These are phyloP conservation scores for Hirschfeldia incana DNA, from an alignment of 345 rosid genomes.

Conservation along the genomic window DNA sequence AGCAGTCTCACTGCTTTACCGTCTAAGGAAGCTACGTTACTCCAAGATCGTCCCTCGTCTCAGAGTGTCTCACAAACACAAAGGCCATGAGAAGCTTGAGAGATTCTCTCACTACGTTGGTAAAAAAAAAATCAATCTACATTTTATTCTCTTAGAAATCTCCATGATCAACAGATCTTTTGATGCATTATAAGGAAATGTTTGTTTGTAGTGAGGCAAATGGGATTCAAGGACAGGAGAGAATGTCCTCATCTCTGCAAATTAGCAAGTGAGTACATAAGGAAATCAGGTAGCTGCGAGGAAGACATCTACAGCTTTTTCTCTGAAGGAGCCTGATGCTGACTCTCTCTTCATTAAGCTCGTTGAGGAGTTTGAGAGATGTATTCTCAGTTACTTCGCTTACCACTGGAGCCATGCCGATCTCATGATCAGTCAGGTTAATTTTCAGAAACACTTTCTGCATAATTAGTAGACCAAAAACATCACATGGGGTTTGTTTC, in stretches of 20 bases:
- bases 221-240: conserved; percentile 81
- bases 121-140: conserved; percentile 42
- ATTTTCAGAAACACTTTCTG: not conserved
- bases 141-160: conserved; percentile 5
- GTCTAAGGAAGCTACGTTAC: conserved; percentile 50
- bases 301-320: conserved; percentile 69
- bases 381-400: conserved; percentile 90
- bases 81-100: conserved; percentile 68
- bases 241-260: conserved; percentile 87
- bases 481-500: conserved; percentile 20
- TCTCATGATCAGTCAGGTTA: conserved; percentile 78
- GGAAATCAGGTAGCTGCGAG: conserved; percentile 65
- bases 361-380: conserved; percentile 86
- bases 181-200: conserved; percentile 21
- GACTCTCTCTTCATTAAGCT: conserved; percentile 82
- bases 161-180: conserved; percentile 2
- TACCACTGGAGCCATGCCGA: conserved; percentile 89
- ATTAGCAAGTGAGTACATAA: conserved; percentile 78
- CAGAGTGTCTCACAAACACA: conserved; percentile 41
- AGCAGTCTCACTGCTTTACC: conserved; percentile 56
- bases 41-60: conserved; percentile 67
- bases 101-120: conserved; percentile 93
- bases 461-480: not conserved
- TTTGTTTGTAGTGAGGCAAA: conserved; percentile 62
- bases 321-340: conserved; percentile 56